Evolutionary conservation across 2,329 filamentous ascomycete species (phyloP), one percentile per base, ranked within the genome.

Genomic region (Verticillium zaregamsianum): DNA sequence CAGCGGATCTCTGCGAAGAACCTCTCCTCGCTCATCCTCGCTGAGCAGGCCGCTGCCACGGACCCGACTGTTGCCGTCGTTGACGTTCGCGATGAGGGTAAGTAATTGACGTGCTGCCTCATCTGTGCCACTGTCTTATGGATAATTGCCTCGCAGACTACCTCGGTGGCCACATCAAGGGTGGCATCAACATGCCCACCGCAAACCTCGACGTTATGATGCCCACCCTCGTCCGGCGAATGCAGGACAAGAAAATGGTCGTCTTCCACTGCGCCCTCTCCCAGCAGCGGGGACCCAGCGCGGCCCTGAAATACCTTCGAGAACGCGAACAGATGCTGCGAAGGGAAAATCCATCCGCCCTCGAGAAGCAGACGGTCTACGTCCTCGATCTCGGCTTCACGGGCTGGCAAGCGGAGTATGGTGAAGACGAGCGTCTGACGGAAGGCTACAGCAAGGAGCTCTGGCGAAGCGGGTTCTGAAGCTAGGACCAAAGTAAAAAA

Each of bases 231-330:
- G 82, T 96, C 14, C 87, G 92, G 61, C 87, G 84, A 54, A 84
- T 97, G 57, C 80, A 86, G 66, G 87, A 89, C 71, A 93, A 92
- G 74, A 86, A 95, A 61, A 89, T 84, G 12, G 92, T 99, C 15
- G 86, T 99, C 1, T 99, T 99, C 75, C 95, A 99, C 78, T 99
- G 95, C 76, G 90, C 91, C 20, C 80, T 98, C 61, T 94, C 90
- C 67, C 95, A 98, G 79, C 90, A 97, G 77, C 84, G 95, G 1
- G 95, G 95, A 0, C 95, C 95, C 0, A 85, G 85, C 58, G 93
- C 94, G 3, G 95, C 95, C 3, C 77, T 97, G 68, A 82, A 84
- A 69, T 98, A 97, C 74, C 68, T 93, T 64, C 80, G 90, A 39
- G 90, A 93, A 77, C 81, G 87, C 56, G 86, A 90, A 67, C 79